These are phyloP conservation scores for Moesziomyces parantarcticus DNA, from an alignment of 1,284 basidiomycete genomes.

Conservation along the genomic window DNA sequence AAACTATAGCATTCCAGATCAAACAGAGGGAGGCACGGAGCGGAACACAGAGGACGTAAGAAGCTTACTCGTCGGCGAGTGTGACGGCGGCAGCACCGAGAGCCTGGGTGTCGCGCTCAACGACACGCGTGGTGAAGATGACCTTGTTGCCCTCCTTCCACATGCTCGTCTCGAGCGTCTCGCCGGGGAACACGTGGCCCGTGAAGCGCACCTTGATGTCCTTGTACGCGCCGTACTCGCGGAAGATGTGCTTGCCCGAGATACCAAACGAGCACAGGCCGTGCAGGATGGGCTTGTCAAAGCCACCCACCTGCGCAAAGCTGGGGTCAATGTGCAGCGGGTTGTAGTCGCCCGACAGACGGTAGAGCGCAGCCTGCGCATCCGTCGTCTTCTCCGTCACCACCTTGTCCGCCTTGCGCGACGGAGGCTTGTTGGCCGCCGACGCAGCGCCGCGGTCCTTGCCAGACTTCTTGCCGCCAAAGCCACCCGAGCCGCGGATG, in stretches of 20 bases:
- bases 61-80: slow-evolving; percentile 67
- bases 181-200: slow-evolving; percentile 92
- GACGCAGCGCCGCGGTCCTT: slow-evolving; percentile 89
- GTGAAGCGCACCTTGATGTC: slow-evolving; percentile 97
- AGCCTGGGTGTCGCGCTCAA: slow-evolving; percentile 78
- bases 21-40: no score
- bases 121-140: slow-evolving; percentile 85
- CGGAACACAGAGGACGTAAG: no score
- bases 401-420: slow-evolving; percentile 63
- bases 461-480: slow-evolving; percentile 89
- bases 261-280: slow-evolving; percentile 93
- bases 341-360: slow-evolving; percentile 73
- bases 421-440: slow-evolving; percentile 82
- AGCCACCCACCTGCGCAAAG: slow-evolving; percentile 93
- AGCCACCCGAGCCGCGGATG: slow-evolving; percentile 92
- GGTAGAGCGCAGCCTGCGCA: slow-evolving; percentile 78
- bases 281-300: slow-evolving; percentile 81
- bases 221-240: slow-evolving; percentile 84
- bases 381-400: slow-evolving; percentile 61
- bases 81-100: slow-evolving; percentile 82
- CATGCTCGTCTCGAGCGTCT: slow-evolving; percentile 80
- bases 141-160: slow-evolving; percentile 96
- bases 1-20: no score
- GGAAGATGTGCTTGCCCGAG: slow-evolving; percentile 90
- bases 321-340: slow-evolving; percentile 93